Evolutionary conservation across 2,329 filamentous ascomycete species (phyloP).

Genomic region (Zymoseptoria brevis): DNA sequence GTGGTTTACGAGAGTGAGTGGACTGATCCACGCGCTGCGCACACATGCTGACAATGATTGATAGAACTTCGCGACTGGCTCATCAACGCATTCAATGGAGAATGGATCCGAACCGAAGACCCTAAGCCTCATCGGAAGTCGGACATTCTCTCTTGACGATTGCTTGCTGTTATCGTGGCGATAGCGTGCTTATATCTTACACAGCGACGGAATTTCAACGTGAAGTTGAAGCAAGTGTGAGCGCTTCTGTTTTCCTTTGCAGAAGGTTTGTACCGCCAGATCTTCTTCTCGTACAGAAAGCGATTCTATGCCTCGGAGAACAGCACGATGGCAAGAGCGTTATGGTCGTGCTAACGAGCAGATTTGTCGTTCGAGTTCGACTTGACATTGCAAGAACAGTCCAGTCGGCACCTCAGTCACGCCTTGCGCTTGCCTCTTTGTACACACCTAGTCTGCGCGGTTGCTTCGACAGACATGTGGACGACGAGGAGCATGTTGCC

Average conservation of each 20-base stretch:
- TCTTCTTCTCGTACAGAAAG: neutral
- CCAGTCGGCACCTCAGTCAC: too few relatives aligned
- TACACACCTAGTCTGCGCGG: too few relatives aligned
- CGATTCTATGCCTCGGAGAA: neutral
- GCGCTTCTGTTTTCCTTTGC: neutral
- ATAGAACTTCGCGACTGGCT: slow-evolving; percentile 80
- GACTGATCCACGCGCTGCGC: neutral
- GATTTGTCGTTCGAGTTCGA: too few relatives aligned
- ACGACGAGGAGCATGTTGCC: too few relatives aligned
- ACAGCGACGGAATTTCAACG: neutral
- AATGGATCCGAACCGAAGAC: slow-evolving; percentile 62
- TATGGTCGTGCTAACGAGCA: neutral
- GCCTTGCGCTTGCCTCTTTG: too few relatives aligned
- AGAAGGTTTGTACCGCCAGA: neutral
- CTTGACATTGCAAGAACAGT: too few relatives aligned
- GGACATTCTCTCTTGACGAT: neutral
- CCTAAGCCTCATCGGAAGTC: slow-evolving; percentile 36
- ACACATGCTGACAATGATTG: slow-evolving; percentile 9
- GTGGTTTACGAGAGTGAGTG: slow-evolving; percentile 89
- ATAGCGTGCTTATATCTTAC: neutral
- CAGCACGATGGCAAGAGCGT: neutral
- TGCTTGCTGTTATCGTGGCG: neutral
- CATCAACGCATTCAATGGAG: slow-evolving; percentile 93
- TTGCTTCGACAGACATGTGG: too few relatives aligned
- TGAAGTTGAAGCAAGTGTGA: neutral